Evolutionary conservation across 345 rosid species (phyloP).

Genomic region (Alliaria petiolata): DNA sequence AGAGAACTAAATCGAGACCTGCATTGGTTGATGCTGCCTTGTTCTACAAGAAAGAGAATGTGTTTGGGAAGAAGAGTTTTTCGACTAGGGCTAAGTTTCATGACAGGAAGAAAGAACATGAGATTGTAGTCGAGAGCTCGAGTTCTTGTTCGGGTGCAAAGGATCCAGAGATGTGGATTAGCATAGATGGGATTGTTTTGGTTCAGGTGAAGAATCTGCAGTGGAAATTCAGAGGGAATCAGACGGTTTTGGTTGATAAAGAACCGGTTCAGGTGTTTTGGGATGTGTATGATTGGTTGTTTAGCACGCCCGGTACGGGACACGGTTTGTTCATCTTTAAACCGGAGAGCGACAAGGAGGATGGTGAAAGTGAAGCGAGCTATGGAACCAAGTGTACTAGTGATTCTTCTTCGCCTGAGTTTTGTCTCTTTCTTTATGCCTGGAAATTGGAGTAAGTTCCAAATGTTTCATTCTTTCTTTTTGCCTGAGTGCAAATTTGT

Average conservation of each 20-base stretch:
- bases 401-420: conserved; percentile 38
- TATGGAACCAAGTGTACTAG: conserved; percentile 42
- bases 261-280: conserved; percentile 78
- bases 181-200: conserved; percentile 67
- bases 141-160: conserved; percentile 34
- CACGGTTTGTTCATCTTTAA: conserved; percentile 85
- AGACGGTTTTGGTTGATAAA: conserved; percentile 66
- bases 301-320: conserved; percentile 52
- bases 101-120: conserved; percentile 62
- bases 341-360: conserved; percentile 36
- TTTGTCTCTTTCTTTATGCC: conserved; percentile 59
- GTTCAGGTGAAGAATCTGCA: conserved; percentile 77
- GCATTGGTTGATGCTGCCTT: conserved; percentile 57
- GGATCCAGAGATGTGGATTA: conserved; percentile 90
- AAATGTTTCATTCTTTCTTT: not conserved
- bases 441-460: conserved; percentile 30
- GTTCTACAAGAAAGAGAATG: conserved; percentile 79
- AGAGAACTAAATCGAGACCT: conserved; percentile 74
- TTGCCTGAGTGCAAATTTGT: not conserved
- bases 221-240: conserved; percentile 95
- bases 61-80: conserved; percentile 71
- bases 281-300: conserved; percentile 97
- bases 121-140: conserved; percentile 71
- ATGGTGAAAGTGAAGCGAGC: conserved; percentile 48
- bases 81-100: conserved; percentile 67